A percentile compares a stretch with the other conserved stretches of the same genome.
These are phyloP conservation scores for Anthoceros angustus DNA, from an alignment of 225 moss, liverwort and hornwort species.

Conservation along the genomic window DNA sequence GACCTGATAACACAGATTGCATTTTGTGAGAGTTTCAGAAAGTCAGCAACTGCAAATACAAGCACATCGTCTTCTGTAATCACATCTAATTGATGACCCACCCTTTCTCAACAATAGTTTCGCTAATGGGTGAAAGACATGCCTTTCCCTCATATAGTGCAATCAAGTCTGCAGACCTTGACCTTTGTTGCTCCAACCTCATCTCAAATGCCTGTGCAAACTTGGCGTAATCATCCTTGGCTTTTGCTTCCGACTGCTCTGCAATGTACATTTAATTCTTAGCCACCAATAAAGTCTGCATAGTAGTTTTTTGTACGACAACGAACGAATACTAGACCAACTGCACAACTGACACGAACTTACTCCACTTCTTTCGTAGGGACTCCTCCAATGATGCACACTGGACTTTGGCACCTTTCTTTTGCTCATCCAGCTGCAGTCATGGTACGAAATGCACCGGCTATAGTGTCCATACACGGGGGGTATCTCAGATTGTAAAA, in stretches of 20 bases:
- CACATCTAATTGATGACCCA: too few relatives aligned
- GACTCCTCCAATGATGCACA: constrained; percentile 17
- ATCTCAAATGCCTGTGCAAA: background rate
- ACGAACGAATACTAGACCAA: background rate
- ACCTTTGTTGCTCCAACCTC: constrained; percentile 1
- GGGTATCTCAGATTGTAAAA: background rate
- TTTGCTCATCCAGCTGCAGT: constrained; percentile 27
- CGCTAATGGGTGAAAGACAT: background rate
- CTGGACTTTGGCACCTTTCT: constrained; percentile 22
- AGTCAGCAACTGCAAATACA: background rate
- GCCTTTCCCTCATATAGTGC: background rate
- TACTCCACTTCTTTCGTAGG: constrained; percentile 17
- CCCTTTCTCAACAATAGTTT: too few relatives aligned
- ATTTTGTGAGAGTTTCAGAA: background rate
- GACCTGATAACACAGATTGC: background rate
- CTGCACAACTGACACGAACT: constrained; percentile 5
- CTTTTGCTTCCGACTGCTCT: constrained; percentile 1
- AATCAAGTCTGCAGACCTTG: background rate
- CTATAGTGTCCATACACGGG: background rate
- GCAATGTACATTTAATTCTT: background rate
- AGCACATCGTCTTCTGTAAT: background rate
- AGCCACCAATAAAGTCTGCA: background rate
- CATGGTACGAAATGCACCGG: background rate
- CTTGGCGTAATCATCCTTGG: constrained; percentile 1
- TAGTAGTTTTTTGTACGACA: background rate